Base-by-base conservation (phyloP, 495 filamentous ascomycete genomes). In the Hypoxylon perforatum region DNA sequence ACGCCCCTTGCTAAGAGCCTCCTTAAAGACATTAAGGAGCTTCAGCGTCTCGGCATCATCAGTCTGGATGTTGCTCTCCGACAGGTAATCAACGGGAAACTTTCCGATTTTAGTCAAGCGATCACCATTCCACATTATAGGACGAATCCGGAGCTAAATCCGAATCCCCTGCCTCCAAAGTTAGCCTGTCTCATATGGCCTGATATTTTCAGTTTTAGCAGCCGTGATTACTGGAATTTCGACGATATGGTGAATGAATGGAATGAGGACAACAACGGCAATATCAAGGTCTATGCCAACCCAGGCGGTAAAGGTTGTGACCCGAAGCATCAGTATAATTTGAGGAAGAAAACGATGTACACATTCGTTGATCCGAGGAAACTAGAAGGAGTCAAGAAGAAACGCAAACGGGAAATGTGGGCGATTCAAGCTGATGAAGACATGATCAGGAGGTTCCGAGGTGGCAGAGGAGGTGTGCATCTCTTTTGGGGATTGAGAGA, bases 21-120 rank as follows among this genome's bases (percentile, higher is more conserved):
- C 10, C 53, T 57, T 7, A 12, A 19, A n/a, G 36, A 57, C 28
- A 17, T 57, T 7, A 11, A 7, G n/a, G 11, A 17, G 21, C 12
- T 57, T 4, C 53, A 57, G 53, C 3, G 45, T 18, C 53, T 57
- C 39, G 53, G 53, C 36, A 57, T 57, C 53, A 45, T 57, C 17
- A 15, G n/a, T 36, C 1, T 57, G 4, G 53, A 57, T 39, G 36
- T 57, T 2, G 21, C 12, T 1, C 17, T 22, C 11, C 33, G 36
- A 22, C 53, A 57, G 53, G 2, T 57, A 2, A 35, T 44, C 53
- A 30, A 22, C 53, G 36, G 36, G 36, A 57, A 45, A 36, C 12
- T 57, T 33, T 19, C 17, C 36, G 53, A 57, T 19, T 57, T 57
- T 35, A 57, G 53, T 36, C 2, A 6, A 1, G 53, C 53, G 2